phyloP scores from a whole-genome alignment of 306 rosid species.

The Rosa persica region DNA sequence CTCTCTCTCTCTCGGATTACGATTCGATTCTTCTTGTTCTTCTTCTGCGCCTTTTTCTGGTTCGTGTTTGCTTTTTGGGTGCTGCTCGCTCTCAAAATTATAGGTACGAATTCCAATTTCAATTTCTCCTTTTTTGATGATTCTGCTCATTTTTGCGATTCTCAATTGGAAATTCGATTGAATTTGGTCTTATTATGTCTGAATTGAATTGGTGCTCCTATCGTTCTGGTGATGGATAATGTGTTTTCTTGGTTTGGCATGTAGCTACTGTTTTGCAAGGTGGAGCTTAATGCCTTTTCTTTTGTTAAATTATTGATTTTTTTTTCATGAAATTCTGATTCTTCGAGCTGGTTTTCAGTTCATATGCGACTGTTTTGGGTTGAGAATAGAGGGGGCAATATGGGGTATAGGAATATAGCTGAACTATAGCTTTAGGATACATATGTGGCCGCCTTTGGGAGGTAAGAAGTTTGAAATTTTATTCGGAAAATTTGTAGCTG shows the following conservation, averaged over 20 bases:
- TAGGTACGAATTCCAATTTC: constrained; percentile 43
- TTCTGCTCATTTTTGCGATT: background rate
- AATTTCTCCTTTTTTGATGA: constrained; percentile 20
- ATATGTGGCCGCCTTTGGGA: background rate
- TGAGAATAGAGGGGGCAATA: background rate
- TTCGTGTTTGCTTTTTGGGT: constrained; percentile 12
- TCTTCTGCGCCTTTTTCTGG: constrained; percentile 9
- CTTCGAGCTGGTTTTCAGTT: constrained; percentile 2
- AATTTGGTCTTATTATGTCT: constrained; percentile 1
- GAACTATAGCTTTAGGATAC: background rate
- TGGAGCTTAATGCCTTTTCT: constrained; percentile 7
- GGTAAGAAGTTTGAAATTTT: background rate
- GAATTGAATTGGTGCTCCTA: constrained; percentile 22
- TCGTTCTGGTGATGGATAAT: constrained; percentile 3
- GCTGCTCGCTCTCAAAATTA: constrained; percentile 18
- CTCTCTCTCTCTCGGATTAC: background rate
- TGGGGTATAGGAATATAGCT: background rate
- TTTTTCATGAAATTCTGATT: constrained; percentile 9
- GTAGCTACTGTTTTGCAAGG: constrained; percentile 20
- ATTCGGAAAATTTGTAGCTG: background rate
- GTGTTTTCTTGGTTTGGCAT: constrained; percentile 12
- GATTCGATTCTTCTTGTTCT: constrained; percentile 48
- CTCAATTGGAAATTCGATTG: constrained; percentile 14
- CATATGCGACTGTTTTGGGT: background rate
- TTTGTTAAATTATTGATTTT: background rate